Evolutionary conservation across 1,139 yeast genomes (phyloP).

Genomic region (Pneumocystis jirovecii): DNA sequence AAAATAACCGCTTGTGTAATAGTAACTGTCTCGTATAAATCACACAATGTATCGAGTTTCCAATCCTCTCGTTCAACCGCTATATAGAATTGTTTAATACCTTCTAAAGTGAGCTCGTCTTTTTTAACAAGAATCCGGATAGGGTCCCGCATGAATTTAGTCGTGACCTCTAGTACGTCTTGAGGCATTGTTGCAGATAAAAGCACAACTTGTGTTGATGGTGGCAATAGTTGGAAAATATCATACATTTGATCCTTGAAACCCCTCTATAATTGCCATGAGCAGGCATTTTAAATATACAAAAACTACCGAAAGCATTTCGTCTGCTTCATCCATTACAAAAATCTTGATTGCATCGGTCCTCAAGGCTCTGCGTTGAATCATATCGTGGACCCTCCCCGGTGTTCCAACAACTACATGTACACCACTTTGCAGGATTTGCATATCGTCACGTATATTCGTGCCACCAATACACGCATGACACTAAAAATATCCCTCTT

Average conservation of each 20-base stretch:
- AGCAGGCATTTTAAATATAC: too few species aligned
- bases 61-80: slow-evolving; percentile 85
- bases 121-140: slow-evolving; percentile 94
- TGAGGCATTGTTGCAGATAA: slow-evolving; percentile 97
- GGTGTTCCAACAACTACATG: slow-evolving; percentile 98
- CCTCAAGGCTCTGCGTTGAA: slow-evolving; percentile 80
- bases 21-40: slow-evolving; percentile 91
- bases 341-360: slow-evolving; percentile 89
- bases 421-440: slow-evolving; percentile 81
- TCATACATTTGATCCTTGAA: slow-evolving; percentile 97
- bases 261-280: too few species aligned
- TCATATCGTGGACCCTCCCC: slow-evolving; percentile 97
- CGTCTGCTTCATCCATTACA: slow-evolving; percentile 98
- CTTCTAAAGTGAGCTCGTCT: slow-evolving; percentile 96
- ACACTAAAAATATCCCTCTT: slow-evolving; percentile 29
- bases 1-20: slow-evolving; percentile 98
- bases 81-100: slow-evolving; percentile 92
- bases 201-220: slow-evolving; percentile 88
- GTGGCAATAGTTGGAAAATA: slow-evolving; percentile 86
- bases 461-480: slow-evolving; percentile 99
- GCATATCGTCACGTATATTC: slow-evolving; percentile 77
- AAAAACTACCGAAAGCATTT: slow-evolving; percentile 81
- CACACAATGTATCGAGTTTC: slow-evolving; percentile 93
- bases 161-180: slow-evolving; percentile 91
- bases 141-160: slow-evolving; percentile 95